Base-by-base conservation (phyloP, 768 basidiomycete genomes). In the Tylopilus felleus region DNA sequence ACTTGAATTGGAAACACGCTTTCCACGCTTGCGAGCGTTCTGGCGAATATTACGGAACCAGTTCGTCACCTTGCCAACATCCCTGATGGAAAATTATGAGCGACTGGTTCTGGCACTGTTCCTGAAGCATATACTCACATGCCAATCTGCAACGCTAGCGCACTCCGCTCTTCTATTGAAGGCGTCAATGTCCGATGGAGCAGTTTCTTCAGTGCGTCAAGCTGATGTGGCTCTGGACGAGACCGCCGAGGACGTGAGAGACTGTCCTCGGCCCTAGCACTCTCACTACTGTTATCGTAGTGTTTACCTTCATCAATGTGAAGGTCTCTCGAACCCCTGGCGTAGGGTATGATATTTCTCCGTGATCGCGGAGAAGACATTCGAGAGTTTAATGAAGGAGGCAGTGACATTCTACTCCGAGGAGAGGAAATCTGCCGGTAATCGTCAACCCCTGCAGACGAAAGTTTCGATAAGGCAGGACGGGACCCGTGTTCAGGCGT, bases 41-140 rank as follows among this genome's bases (percentile, higher is more conserved):
- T 92, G 89, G 35, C 89, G 81, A 53, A 91, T 77, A 65, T 92
- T 92, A 33, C 89, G 78, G 77, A 91, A 91, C 89, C 89, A 92
- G 67, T 92, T 92, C 17, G 89, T 90, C 49, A 92, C 88, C 71
- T 89, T 90, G 59, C 84, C 85, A 52, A 91, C 70, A 70, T 92
- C 89, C 89, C 82, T 85, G 53, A 14, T 50, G 49, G 52, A 39
- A 19, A 25, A 56, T 52, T 50, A 64, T 53, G 54, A 61, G 31
- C 25, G 16, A 62, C 48, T 38, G 27, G 53, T 51, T 41, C 43
- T 17, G 28, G 17, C 2, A 27, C 4, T 5, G 12, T 36, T 14
- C 17, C 12, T 28, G 31, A 25, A 25, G 27, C 41, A 45, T 63
- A 57, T 46, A 74, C 80, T 67, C 71, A 85, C 81, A 92, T 90